Evolutionary conservation across 2,329 filamentous ascomycete genomes (phyloP), one percentile per base, ranked within the genome.

Genomic region (Podosphaera fusca): DNA sequence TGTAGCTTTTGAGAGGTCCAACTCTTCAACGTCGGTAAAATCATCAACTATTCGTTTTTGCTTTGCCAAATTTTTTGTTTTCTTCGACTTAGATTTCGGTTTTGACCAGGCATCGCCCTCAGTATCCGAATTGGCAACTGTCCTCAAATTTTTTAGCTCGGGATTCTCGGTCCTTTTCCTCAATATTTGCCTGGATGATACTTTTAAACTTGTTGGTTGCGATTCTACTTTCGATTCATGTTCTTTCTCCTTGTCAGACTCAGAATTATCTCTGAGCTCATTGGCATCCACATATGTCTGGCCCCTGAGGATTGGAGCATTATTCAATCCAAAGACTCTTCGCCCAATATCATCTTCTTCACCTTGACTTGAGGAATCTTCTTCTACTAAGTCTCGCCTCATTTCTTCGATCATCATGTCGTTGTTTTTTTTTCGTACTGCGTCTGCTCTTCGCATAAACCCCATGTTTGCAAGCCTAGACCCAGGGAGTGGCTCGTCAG

Each of bases 361-460:
- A 35, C 54, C 69, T 61, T 73, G 74, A n/a, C 71, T 72, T 29
- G 79, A 74, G 4, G 80, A 82, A 34, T 82, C 81, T 47, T 78
- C 77, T 1, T 75, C 75, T 55, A 74, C 74, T 30, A 95, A 73
- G 53, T 90, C 84, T 57, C 80, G 79, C 54, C 82, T 77, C 54
- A 95, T 78, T 62, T 80, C 75, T 47, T 74, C 75, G 10, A 87
- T 72, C 58, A 87, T 78, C 57, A 85, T 84, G 63, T 95, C 86
- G 63, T 96, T 95, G 58, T 81, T 78, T 60, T 83, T 79, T 68
- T 83, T 88, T 64, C 81, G 80, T 42, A 81, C 75, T 34, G 83
- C 84, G 65, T 95, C 89, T 1, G 88, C 87, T 62, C 84, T 87
- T 64, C 84, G 81, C 92, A 98, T 96, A 68, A 98, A 98, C 60